phyloP scores from a whole-genome alignment of 352 stramenopile genomes.

The Pythium coloratum region DNA sequence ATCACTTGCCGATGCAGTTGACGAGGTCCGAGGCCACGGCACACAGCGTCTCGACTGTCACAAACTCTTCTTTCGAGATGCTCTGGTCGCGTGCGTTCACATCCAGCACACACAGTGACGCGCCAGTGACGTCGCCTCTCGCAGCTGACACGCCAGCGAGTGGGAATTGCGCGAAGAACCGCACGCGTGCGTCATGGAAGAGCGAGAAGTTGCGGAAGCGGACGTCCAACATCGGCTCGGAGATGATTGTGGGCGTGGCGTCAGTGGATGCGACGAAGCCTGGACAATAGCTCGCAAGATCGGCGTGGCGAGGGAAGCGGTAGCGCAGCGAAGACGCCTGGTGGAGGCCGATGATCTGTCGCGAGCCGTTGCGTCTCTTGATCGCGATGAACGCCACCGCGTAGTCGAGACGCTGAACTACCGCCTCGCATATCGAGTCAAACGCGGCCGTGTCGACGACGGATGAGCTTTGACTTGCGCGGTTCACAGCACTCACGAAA shows the following conservation, averaged over 20 bases:
- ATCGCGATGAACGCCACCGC: constrained; percentile 47
- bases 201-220: constrained; percentile 39
- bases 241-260: constrained; percentile 35
- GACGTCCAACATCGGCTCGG: constrained; percentile 37
- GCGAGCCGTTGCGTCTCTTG: constrained; percentile 25
- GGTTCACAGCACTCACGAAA: not conserved
- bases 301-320: constrained; percentile 18
- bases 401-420: constrained; percentile 43
- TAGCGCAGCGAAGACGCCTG: constrained; percentile 2
- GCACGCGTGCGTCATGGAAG: constrained; percentile 39
- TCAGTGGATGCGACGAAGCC: constrained; percentile 5
- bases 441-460: constrained; percentile 31
- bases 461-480: not conserved
- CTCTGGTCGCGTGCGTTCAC: constrained; percentile 27
- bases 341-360: constrained; percentile 42
- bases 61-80: constrained; percentile 42
- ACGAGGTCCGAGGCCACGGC: constrained; percentile 59
- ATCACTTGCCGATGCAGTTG: constrained; percentile 11
- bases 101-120: constrained; percentile 47
- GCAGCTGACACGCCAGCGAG: constrained; percentile 25
- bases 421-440: constrained; percentile 60
- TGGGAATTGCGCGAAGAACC: constrained; percentile 61
- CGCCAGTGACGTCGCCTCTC: constrained; percentile 24
- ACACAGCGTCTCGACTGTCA: constrained; percentile 48
- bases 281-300: constrained; percentile 17